Percentiles rank a stretch among this genome's conserved stretches.
These are phyloP conservation scores for Suillus ampliporus DNA, from an alignment of 768 basidiomycete genomes.

Conservation along the genomic window DNA sequence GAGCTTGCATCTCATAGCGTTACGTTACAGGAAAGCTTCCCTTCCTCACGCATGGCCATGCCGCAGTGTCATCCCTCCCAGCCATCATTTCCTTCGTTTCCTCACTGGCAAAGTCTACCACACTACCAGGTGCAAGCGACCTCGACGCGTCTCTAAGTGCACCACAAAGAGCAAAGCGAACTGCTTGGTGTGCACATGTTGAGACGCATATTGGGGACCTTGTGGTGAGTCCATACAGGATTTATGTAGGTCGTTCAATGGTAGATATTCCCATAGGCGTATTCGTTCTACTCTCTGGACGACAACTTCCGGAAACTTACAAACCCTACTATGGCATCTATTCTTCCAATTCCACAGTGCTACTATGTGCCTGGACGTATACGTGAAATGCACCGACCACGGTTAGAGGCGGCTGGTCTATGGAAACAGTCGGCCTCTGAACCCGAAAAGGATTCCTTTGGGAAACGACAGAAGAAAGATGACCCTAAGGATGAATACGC, in stretches of 20 bases:
- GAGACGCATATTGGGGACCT: conserved; percentile 72
- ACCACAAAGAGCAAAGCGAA: conserved; percentile 55
- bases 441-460: conserved; percentile 47
- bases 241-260: conserved; percentile 11
- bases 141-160: conserved; percentile 54
- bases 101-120: conserved; percentile 45
- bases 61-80: conserved; percentile 54
- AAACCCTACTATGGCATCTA: conserved; percentile 55
- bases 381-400: conserved; percentile 56
- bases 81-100: conserved; percentile 72
- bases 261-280: conserved; percentile 53
- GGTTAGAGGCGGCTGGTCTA: conserved; percentile 66
- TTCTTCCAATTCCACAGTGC: conserved; percentile 70
- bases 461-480: conserved; percentile 35
- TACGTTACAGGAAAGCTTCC: conserved; percentile 66
- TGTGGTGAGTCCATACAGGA: conserved; percentile 53
- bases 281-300: conserved; percentile 60
- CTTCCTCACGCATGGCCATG: conserved; percentile 64
- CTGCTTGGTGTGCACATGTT: conserved; percentile 70
- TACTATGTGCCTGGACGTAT: conserved; percentile 76
- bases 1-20: not conserved
- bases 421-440: conserved; percentile 55
- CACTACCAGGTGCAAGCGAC: conserved; percentile 42
- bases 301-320: conserved; percentile 68
- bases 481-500: conserved; percentile 48